Base-by-base conservation (phyloP, 2,329 filamentous ascomycete genomes). In the Aspergillus sp. region DNA sequence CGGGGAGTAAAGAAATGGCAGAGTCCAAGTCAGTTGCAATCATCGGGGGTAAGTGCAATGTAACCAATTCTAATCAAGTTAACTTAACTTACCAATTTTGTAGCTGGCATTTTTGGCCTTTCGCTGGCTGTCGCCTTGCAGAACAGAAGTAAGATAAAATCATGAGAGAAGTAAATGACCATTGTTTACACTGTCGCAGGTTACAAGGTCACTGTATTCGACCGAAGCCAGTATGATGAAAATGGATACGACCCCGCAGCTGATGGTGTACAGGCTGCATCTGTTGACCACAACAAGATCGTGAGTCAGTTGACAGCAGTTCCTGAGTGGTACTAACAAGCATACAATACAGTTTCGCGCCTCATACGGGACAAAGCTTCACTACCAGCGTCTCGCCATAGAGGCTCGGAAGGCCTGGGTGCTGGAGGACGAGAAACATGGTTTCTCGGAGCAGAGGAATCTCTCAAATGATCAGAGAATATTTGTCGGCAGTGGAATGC, bases 401-500 rank as follows among this genome's bases (percentile, higher is more conserved):
- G 12, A 37, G 17, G 17, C n/a, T 10, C 33, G 13, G 6, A n/a
- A 37, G 17, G 33, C n/a, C 3, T 37, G 33, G 33, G 9, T 37
- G n/a, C 6, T n/a, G 9, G 33, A 17, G n/a, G 33, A 37, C n/a
- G 33, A 17, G 2, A 37, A 19, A 15, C 33, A 15, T 19, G 33
- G 33, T 19, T 2, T 37, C n/a, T 37, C 9, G n/a, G 33, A 37
- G n/a, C 13, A 30, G 25, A 30, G 33, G 3, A n/a, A 37, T 15
- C 25, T 30, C 10, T 30, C 25, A 5, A 30, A 30, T 30, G 25
- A 30, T 10, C 25, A 30, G 17, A 22, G 27, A 15, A 22, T 54
- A 2, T 56, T 53, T 33, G 50, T 56, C 10, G 46, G 53, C 2
- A 53, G 50, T 33, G 52, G 54, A 13, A 54, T 56, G 52, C 47